phyloP scores from a whole-genome alignment of 441 rosid species.

The Codiaeum variegatum region DNA sequence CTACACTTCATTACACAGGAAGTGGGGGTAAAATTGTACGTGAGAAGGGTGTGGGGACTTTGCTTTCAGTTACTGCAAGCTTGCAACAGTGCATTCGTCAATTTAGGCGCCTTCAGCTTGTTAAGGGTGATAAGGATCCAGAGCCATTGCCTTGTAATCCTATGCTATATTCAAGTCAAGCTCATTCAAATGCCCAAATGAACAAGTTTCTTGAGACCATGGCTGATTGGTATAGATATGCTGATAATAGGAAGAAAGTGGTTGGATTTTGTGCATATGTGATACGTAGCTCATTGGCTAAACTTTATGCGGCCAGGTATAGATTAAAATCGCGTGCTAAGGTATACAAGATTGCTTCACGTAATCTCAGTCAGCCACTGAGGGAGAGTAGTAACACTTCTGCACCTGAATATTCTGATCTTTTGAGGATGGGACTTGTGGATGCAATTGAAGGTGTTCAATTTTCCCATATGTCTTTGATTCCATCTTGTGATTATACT shows the following conservation, averaged over 20 bases:
- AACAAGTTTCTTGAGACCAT: constrained; percentile 95
- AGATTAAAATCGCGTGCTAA: constrained; percentile 95
- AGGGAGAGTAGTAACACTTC: constrained; percentile 82
- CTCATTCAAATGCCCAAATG: constrained; percentile 97
- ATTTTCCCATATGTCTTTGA: constrained; percentile 84
- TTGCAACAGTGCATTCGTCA: constrained; percentile 80
- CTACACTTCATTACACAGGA: constrained; percentile 78
- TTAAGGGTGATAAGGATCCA: constrained; percentile 92
- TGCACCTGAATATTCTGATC: constrained; percentile 94
- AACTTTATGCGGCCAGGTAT: constrained; percentile 93
- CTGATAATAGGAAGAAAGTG: constrained; percentile 89
- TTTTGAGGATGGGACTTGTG: constrained; percentile 94
- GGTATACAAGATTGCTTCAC: constrained; percentile 79
- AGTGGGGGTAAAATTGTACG: constrained; percentile 81
- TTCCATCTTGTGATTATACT: constrained; percentile 93
- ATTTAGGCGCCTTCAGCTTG: constrained; percentile 74
- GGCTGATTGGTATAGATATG: constrained; percentile 97
- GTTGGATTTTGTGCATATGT: constrained; percentile 97
- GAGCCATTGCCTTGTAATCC: constrained; percentile 95
- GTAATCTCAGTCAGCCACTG: constrained; percentile 80
- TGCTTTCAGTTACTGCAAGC: constrained; percentile 92
- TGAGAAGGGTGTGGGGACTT: constrained; percentile 84
- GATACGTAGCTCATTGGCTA: constrained; percentile 91
- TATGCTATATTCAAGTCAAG: constrained; percentile 95
- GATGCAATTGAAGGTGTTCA: constrained; percentile 94